Percentiles rank a stretch among this genome's conserved stretches.
These are phyloP conservation scores for Aspergillus homomorphus DNA, from an alignment of 495 filamentous ascomycete species.

Conservation along the genomic window DNA sequence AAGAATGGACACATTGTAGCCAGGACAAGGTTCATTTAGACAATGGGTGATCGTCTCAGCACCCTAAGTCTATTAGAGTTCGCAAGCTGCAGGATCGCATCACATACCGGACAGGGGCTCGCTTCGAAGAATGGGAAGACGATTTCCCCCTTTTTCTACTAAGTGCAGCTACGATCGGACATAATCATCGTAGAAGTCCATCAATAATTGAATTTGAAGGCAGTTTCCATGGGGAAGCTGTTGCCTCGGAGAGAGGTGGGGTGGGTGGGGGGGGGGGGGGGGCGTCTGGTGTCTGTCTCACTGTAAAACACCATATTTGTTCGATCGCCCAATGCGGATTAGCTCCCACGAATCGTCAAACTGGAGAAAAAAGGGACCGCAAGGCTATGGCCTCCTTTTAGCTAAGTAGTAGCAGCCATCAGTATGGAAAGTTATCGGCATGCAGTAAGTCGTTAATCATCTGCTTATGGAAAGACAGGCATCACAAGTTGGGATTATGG, in stretches of 20 bases:
- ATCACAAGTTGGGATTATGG: no score
- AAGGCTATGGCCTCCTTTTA: not conserved
- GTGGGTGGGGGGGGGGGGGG: not conserved
- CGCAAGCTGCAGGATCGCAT: not conserved
- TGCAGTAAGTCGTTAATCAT: not conserved
- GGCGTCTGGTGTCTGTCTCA: conserved; percentile 6
- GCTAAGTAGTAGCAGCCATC: no score
- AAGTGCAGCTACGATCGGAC: no score
- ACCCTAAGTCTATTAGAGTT: not conserved
- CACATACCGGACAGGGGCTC: not conserved
- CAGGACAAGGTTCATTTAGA: not conserved
- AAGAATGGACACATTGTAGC: not conserved
- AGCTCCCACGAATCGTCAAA: not conserved
- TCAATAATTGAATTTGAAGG: conserved; percentile 8
- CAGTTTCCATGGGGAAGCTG: not conserved
- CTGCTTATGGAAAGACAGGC: no score
- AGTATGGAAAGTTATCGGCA: not conserved
- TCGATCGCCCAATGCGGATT: not conserved
- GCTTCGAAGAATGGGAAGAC: not conserved
- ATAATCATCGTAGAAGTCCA: not conserved
- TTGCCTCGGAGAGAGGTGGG: not conserved
- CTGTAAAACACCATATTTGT: conserved; percentile 10
- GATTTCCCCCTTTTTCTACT: not conserved
- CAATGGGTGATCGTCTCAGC: not conserved
- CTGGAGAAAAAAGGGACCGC: not conserved